phyloP scores from a whole-genome alignment of 352 stramenopile species.

The Globisporangium cylindrosporum region DNA sequence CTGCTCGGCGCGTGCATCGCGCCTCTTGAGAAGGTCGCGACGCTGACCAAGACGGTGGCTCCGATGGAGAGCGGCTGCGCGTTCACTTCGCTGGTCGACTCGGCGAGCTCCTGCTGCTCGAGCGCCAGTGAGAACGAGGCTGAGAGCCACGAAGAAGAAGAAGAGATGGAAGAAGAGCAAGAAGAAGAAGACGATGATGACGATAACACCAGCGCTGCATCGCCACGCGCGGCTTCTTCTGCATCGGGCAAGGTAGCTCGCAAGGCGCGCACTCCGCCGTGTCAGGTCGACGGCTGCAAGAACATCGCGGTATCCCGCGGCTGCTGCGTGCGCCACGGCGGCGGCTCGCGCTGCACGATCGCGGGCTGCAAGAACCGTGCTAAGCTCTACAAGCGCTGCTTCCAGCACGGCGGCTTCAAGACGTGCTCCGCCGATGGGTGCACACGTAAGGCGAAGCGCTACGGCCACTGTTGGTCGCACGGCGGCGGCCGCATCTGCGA shows the following conservation, averaged over 20 bases:
- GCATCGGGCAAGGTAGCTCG: conserved; percentile 7
- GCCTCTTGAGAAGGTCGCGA: conserved; percentile 23
- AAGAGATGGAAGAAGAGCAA: conserved; percentile 19
- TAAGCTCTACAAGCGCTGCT: conserved; percentile 74
- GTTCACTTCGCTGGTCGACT: conserved; percentile 14
- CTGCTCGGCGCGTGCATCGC: conserved; percentile 31
- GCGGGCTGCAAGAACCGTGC: conserved; percentile 63
- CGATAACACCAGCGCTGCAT: conserved; percentile 5
- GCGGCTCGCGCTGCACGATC: conserved; percentile 38
- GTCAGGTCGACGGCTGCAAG: conserved; percentile 62
- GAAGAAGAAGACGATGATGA: conserved; percentile 16
- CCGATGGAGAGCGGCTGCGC: conserved; percentile 14
- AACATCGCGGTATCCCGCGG: conserved; percentile 44
- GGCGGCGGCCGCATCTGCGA: conserved; percentile 65
- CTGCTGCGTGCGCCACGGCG: conserved; percentile 38
- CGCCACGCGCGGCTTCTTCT: not conserved
- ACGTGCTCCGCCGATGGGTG: conserved; percentile 63
- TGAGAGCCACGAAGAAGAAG: conserved; percentile 31
- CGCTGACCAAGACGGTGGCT: not conserved
- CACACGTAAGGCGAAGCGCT: conserved; percentile 74
- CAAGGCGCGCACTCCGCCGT: conserved; percentile 55
- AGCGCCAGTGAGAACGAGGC: conserved; percentile 19
- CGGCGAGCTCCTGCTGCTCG: conserved; percentile 14
- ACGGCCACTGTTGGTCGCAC: conserved; percentile 81
- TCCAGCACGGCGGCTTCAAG: conserved; percentile 73